Evolutionary conservation across 805 yeast genomes (phyloP), one percentile per base, ranked within the genome.

Genomic region (Kluyveromyces siamensis): DNA sequence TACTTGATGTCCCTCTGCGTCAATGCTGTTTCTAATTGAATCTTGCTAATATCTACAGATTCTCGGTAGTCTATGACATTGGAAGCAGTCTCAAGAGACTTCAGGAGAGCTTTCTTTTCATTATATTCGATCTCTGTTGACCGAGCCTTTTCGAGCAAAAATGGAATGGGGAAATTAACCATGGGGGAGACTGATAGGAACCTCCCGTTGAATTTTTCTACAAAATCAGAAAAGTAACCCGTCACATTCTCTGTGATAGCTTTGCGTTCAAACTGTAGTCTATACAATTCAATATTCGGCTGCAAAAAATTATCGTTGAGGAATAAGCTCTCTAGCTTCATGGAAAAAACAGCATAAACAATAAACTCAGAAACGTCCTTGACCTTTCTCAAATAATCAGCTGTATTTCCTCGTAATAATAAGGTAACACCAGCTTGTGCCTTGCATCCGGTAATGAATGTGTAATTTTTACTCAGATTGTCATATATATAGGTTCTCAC

Each of bases 141-240:
- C 42, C 87, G 68, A 0, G 83, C 80, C 52, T 74, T 74, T 35
- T 66, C 61, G 41, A 86, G 67, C 10, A 84, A 71, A 46, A 75
- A 72, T 0, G 99, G 99, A 3, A 79, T 67, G 0, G 82, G 79
- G 58, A 86, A 85, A 17, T 75, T 72, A 0, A 90, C 90, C 46
- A 89, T 79, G 0, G 99, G 97, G 7, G 98, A 90, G 0, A 87
- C 76, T 2, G 96, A 87, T 27, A 91, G 67, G 4, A 80, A 68
- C 51, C 87, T 69, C n/a, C 69, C 69, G 16, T 71, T 62, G 46
- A 81, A 68, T 33, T 65, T 56, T 14, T 64, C 61, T 6, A 72
- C 52, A 52, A 73, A 73, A 2, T 68, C 71, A 30, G 63, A 53
- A 41, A 69, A 73, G 52, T 65, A 70, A 0, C 68, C 69, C 6